These are phyloP conservation scores for Cucurbita moschata DNA, from an alignment of 306 rosid species.

Conservation along the genomic window DNA sequence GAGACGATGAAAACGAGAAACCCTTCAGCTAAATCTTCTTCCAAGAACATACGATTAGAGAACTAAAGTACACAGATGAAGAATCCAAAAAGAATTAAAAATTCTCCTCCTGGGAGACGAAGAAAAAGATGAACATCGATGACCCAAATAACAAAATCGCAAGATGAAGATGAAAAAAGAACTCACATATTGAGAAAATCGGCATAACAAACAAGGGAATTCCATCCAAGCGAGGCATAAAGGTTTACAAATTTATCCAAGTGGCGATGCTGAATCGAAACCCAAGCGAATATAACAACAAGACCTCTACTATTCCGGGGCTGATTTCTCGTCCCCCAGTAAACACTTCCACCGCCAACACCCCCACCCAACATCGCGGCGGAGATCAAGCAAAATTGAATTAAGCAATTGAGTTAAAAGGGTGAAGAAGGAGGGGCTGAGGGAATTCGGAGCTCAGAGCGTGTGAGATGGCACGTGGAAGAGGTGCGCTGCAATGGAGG, in stretches of 20 bases:
- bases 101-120: not conserved
- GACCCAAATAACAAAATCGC: not conserved
- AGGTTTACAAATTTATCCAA: conserved; percentile 45
- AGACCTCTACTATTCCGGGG: conserved; percentile 45
- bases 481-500: not conserved
- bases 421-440: not conserved
- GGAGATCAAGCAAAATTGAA: too few species aligned
- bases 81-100: not conserved
- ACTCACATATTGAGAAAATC: conserved; percentile 71
- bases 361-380: conserved; percentile 31
- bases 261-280: conserved; percentile 45
- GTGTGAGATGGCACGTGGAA: not conserved
- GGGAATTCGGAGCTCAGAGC: not conserved
- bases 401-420: too few species aligned
- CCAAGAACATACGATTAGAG: not conserved
- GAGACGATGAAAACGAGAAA: not conserved
- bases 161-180: not conserved
- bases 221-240: conserved; percentile 71
- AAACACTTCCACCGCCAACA: conserved; percentile 28
- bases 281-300: conserved; percentile 79
- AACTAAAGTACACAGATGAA: not conserved
- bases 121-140: not conserved
- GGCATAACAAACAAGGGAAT: conserved; percentile 71
- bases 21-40: not conserved
- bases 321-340: conserved; percentile 62